Evolutionary conservation across 331 rosid genomes (phyloP).

Genomic region (Cydonia oblonga): DNA sequence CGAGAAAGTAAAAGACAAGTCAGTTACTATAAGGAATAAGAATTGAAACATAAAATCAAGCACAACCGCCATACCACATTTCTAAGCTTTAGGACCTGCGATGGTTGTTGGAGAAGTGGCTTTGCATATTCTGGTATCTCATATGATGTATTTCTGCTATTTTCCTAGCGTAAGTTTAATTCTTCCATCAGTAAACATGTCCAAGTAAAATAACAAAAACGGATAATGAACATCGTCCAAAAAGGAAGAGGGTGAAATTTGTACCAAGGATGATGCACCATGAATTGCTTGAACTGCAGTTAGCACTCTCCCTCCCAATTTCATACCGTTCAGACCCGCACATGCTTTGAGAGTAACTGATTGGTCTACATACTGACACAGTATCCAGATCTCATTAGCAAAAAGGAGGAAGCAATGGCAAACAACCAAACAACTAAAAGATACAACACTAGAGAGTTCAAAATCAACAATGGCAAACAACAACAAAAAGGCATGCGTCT

Average conservation of each 20-base stretch:
- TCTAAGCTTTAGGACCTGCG: constrained; percentile 59
- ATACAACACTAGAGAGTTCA: background rate
- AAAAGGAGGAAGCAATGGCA: background rate
- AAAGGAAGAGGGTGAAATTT: background rate
- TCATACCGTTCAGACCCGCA: constrained; percentile 84
- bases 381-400: constrained; percentile 16
- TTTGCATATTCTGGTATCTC: constrained; percentile 72
- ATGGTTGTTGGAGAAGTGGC: constrained; percentile 66
- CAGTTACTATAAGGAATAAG: background rate
- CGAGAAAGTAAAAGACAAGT: too few relatives aligned
- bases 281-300: constrained; percentile 68
- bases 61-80: constrained; percentile 53
- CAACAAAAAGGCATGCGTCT: background rate
- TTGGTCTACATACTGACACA: constrained; percentile 64
- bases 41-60: background rate
- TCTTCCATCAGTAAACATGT: constrained; percentile 9
- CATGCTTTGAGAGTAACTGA: constrained; percentile 76
- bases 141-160: constrained; percentile 35
- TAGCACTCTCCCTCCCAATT: constrained; percentile 65
- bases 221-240: background rate
- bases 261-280: constrained; percentile 42
- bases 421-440: background rate
- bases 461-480: background rate
- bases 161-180: constrained; percentile 38
- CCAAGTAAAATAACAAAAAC: background rate